These are phyloP conservation scores for Phytopythium vexans DNA, from an alignment of 352 stramenopile genomes.

Conservation along the genomic window DNA sequence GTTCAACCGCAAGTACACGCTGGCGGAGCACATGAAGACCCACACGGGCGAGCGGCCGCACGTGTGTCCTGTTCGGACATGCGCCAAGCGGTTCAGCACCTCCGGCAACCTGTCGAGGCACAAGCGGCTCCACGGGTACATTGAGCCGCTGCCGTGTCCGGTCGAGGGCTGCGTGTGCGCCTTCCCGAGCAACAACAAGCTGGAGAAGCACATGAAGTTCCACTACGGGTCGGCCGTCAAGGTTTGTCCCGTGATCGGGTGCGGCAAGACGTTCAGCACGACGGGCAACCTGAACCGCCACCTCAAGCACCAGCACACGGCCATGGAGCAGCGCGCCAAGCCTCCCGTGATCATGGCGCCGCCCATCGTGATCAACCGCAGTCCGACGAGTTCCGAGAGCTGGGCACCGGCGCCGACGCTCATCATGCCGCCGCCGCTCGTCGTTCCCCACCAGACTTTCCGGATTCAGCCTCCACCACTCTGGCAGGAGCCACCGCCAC, in stretches of 20 bases:
- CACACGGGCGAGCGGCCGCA: constrained; percentile 26
- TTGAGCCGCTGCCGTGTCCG: constrained; percentile 18
- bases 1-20: constrained; percentile 32
- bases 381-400: constrained; percentile 25
- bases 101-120: constrained; percentile 39
- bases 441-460: constrained; percentile 3
- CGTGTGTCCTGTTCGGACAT: constrained; percentile 21
- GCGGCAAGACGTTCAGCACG: constrained; percentile 52
- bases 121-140: constrained; percentile 29
- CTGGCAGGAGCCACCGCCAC: constrained; percentile 6
- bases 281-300: constrained; percentile 48
- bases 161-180: constrained; percentile 16
- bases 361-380: constrained; percentile 13
- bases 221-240: constrained; percentile 28
- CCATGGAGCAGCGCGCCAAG: constrained; percentile 1
- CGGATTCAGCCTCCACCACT: constrained; percentile 6
- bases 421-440: background rate
- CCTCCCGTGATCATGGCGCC: background rate
- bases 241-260: constrained; percentile 24
- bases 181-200: constrained; percentile 17
- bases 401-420: constrained; percentile 14
- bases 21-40: constrained; percentile 35
- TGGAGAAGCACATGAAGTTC: constrained; percentile 32
- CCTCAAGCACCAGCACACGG: constrained; percentile 16
- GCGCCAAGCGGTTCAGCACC: constrained; percentile 43